phyloP scores from a whole-genome alignment of 208 protist genomes.

The Leishmania turanica region DNA sequence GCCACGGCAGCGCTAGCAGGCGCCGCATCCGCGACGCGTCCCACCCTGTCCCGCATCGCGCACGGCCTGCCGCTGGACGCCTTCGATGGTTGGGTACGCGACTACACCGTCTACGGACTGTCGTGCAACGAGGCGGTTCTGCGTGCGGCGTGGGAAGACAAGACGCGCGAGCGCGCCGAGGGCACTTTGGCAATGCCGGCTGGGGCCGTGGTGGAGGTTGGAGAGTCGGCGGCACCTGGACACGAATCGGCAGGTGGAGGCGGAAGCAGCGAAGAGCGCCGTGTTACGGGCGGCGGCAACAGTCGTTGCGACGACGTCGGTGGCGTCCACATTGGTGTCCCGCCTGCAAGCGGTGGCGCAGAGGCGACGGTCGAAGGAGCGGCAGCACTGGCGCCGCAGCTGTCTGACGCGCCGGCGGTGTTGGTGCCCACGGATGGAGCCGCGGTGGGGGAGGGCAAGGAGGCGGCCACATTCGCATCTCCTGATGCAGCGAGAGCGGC shows the following conservation, averaged over 20 bases:
- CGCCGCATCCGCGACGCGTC: not conserved
- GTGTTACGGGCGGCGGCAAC: not conserved
- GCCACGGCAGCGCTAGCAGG: not conserved
- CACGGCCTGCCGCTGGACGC: constrained; percentile 26
- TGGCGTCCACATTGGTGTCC: not conserved
- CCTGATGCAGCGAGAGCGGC: not conserved
- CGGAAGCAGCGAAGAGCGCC: not conserved
- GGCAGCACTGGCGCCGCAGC: not conserved
- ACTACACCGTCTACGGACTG: constrained; percentile 42
- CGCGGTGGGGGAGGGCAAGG: not conserved
- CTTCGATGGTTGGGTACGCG: constrained; percentile 42
- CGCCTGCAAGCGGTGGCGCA: not conserved
- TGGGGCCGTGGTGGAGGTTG: not conserved
- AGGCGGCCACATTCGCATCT: not conserved
- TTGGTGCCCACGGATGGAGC: not conserved
- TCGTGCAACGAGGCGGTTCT: constrained; percentile 34
- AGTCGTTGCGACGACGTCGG: not conserved
- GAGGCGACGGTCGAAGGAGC: not conserved
- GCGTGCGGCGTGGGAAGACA: constrained; percentile 30
- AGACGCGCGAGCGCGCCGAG: constrained; percentile 22
- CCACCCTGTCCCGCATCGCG: constrained; percentile 26
- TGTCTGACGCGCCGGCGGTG: not conserved
- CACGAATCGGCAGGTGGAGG: not conserved
- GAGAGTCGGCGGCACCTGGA: not conserved
- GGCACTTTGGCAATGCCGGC: not conserved